These are phyloP conservation scores for Euphrasia arctica DNA, from an alignment of 305 asterid species.

Conservation along the genomic window DNA sequence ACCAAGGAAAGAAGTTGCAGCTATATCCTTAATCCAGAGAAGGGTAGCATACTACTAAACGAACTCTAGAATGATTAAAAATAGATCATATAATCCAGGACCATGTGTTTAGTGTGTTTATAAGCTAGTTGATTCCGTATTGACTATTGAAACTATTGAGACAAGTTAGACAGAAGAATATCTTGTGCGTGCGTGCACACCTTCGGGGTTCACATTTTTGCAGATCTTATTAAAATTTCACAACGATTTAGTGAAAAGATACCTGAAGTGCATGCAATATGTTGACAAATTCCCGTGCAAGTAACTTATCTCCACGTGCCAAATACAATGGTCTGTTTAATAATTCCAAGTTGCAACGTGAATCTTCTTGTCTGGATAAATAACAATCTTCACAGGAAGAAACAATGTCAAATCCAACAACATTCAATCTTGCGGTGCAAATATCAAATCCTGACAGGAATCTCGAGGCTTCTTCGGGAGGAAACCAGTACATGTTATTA, in stretches of 20 bases:
- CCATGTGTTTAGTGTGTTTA: too few relatives aligned
- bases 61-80: too few relatives aligned
- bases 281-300: slow-evolving; percentile 52
- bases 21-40: background rate
- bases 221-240: slow-evolving; percentile 5
- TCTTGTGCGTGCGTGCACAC: background rate
- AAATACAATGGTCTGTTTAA: slow-evolving; percentile 51
- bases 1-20: slow-evolving; percentile 3
- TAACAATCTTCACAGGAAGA: slow-evolving; percentile 28
- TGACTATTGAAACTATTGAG: background rate
- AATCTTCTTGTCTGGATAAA: slow-evolving; percentile 32
- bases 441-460: slow-evolving; percentile 71
- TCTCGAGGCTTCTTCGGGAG: slow-evolving; percentile 68
- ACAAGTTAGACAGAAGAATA: background rate
- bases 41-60: background rate
- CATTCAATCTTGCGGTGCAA: slow-evolving; percentile 66
- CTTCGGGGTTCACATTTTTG: slow-evolving; percentile 7
- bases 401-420: slow-evolving; percentile 60
- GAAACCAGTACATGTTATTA: slow-evolving; percentile 86
- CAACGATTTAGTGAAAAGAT: slow-evolving; percentile 21
- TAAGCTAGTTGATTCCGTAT: too few relatives aligned
- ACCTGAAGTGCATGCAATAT: slow-evolving; percentile 90
- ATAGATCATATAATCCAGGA: too few relatives aligned
- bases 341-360: slow-evolving; percentile 39
- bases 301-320: slow-evolving; percentile 45